Percentiles rank a stretch among this genome's conserved stretches.
These are phyloP conservation scores for Lactarius sp. DNA, from an alignment of 768 basidiomycete species.

Conservation along the genomic window DNA sequence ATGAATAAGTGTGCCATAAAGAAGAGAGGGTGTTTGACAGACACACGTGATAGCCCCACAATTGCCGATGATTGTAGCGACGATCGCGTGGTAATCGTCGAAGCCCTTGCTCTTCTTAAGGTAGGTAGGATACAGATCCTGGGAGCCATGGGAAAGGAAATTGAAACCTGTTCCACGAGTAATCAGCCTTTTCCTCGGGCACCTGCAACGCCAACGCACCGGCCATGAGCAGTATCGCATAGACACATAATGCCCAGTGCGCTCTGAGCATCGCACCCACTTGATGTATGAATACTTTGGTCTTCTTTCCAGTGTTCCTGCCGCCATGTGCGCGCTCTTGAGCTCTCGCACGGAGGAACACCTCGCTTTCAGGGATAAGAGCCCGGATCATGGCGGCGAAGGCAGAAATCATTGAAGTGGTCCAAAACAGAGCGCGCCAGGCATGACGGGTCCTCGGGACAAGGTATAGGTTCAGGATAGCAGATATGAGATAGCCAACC, in stretches of 20 bases:
- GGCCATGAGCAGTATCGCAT: conserved; percentile 79
- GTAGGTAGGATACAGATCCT: conserved; percentile 41
- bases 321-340: conserved; percentile 42
- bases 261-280: conserved; percentile 68
- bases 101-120: conserved; percentile 36
- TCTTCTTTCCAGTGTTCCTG: conserved; percentile 43
- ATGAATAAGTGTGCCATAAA: conserved; percentile 3
- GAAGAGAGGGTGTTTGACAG: not conserved
- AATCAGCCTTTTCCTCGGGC: conserved; percentile 2
- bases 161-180: conserved; percentile 38
- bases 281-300: conserved; percentile 67
- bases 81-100: conserved; percentile 32
- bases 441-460: conserved; percentile 34
- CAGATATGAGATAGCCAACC: conserved; percentile 78
- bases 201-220: conserved; percentile 28
- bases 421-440: conserved; percentile 85
- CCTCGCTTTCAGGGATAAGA: conserved; percentile 70
- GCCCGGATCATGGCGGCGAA: conserved; percentile 65
- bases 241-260: conserved; percentile 82
- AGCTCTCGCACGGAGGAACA: conserved; percentile 63
- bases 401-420: conserved; percentile 60
- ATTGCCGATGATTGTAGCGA: conserved; percentile 44
- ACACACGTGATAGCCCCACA: conserved; percentile 31
- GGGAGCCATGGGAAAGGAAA: conserved; percentile 49
- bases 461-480: conserved; percentile 71